Conservation (phyloP, 2,329 filamentous ascomycete genomes). For the Aspergillus pseudoglaucus region DNA sequence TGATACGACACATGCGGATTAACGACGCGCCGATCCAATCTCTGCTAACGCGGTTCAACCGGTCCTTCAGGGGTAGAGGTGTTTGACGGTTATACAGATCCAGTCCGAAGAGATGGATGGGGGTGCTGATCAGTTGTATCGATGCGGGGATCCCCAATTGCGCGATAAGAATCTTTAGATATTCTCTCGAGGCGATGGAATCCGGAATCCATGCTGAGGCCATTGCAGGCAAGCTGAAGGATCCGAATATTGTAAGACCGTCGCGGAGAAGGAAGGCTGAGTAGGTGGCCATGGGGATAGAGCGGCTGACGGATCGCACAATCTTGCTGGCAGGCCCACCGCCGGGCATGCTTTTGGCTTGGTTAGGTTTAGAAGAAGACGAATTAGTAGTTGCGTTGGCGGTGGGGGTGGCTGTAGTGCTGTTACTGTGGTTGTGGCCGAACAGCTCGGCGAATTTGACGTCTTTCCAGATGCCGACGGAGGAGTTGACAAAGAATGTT, state of each 20-base stretch:
- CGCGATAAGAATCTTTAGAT: constrained; percentile 74
- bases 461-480: constrained; percentile 74
- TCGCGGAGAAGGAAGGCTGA: constrained; percentile 70
- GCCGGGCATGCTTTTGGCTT: not conserved
- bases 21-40: constrained; percentile 70
- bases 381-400: constrained; percentile 2
- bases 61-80: constrained; percentile 45
- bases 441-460: constrained; percentile 76
- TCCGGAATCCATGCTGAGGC: constrained; percentile 51
- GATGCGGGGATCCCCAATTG: constrained; percentile 74
- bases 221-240: constrained; percentile 26
- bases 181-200: constrained; percentile 72
- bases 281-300: constrained; percentile 43
- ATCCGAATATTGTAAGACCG: constrained; percentile 70
- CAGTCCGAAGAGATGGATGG: constrained; percentile 73
- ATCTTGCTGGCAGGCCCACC: constrained; percentile 11
- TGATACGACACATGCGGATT: constrained; percentile 72
- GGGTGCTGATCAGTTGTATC: constrained; percentile 72
- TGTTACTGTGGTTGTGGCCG: constrained; percentile 17
- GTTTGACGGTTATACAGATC: constrained; percentile 70
- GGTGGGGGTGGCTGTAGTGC: constrained; percentile 2
- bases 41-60: constrained; percentile 56
- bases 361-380: not conserved
- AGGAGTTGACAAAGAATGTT: constrained; percentile 69
- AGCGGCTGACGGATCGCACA: constrained; percentile 21